Conservation (phyloP, 1,139 yeast species). For the Zygoascus meyerae region DNA sequence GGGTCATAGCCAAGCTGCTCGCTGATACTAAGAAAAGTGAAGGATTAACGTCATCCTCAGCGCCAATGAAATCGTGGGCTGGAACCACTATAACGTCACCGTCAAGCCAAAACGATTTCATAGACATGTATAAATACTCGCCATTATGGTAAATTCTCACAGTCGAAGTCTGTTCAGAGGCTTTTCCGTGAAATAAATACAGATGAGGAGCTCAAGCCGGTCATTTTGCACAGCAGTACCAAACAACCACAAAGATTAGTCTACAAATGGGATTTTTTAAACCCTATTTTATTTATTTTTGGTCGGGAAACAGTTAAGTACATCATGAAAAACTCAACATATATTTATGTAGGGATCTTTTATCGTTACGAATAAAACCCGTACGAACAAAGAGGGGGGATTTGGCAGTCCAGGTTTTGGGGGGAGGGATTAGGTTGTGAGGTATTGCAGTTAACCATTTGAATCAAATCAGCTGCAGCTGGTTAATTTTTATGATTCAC, state of each 20-base stretch:
- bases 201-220: not conserved
- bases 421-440: constrained; percentile 3
- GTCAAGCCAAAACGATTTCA: too few relatives aligned
- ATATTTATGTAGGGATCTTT: constrained; percentile 3
- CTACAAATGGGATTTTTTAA: not conserved
- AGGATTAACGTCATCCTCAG: too few relatives aligned
- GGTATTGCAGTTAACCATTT: too few relatives aligned
- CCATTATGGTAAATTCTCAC: not conserved
- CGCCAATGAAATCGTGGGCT: too few relatives aligned
- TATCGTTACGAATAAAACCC: not conserved
- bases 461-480: not conserved
- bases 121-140: too few relatives aligned
- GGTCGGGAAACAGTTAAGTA: constrained; percentile 7
- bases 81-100: too few relatives aligned
- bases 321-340: constrained; percentile 11
- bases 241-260: too few relatives aligned
- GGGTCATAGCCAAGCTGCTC: too few relatives aligned
- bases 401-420: not conserved
- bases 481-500: constrained; percentile 1
- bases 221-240: too few relatives aligned
- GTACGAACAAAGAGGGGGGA: not conserved
- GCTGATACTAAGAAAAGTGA: too few relatives aligned
- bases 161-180: not conserved
- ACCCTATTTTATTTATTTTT: constrained; percentile 7
- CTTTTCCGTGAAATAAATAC: not conserved